A percentile compares a stretch with the other conserved stretches of the same genome.
Conservation (phyloP, 23 red algal genomes). For the Agarophyton chilense region DNA sequence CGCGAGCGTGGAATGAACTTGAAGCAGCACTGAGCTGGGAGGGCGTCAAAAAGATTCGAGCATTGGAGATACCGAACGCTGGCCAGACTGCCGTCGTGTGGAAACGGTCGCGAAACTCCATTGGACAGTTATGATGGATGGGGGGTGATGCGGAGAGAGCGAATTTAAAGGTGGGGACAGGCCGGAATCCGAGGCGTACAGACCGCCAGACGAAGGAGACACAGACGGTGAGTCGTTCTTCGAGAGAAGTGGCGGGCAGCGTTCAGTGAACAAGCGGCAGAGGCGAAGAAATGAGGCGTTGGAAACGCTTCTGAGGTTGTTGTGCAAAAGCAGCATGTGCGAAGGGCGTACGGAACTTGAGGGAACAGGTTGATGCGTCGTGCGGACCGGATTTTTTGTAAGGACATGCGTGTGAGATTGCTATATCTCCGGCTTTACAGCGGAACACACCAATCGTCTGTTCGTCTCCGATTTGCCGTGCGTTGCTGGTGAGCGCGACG, state of each 20-base stretch:
- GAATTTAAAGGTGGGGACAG: too few species aligned
- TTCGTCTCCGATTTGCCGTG: neutral
- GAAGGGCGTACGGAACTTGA: too few species aligned
- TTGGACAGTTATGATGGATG: too few species aligned
- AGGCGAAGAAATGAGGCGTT: neutral
- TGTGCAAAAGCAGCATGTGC: slow-evolving; percentile 24
- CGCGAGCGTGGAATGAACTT: neutral
- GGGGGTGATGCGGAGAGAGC: too few species aligned
- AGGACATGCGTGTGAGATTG: neutral
- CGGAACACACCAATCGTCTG: neutral
- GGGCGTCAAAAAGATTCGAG: neutral
- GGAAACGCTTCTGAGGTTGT: neutral
- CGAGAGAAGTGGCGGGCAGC: neutral
- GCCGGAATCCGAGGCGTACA: too few species aligned
- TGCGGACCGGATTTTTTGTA: slow-evolving; percentile 7
- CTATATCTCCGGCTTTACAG: slow-evolving; percentile 11
- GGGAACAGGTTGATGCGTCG: neutral
- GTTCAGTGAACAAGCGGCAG: too few species aligned
- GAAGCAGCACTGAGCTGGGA: neutral
- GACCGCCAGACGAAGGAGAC: too few species aligned
- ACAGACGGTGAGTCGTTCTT: neutral
- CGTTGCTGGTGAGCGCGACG: too few species aligned
- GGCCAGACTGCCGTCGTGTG: neutral
- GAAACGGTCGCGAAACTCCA: too few species aligned
- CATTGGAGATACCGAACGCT: neutral